phyloP scores from a whole-genome alignment of 495 filamentous ascomycete genomes.

The Penicillium cinerascens region DNA sequence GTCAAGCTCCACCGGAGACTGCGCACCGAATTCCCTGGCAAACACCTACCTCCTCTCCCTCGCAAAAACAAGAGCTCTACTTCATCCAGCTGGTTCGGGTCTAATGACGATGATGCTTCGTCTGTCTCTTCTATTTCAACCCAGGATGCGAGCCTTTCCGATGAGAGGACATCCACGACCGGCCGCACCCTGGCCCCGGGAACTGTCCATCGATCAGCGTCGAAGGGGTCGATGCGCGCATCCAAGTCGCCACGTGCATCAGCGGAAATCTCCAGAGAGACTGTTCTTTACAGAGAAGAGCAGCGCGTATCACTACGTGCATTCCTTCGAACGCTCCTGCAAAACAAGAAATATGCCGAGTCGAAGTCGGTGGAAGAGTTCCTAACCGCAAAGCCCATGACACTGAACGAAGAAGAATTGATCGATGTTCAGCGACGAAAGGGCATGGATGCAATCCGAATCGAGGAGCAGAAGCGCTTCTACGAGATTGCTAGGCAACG shows the following conservation, averaged over 20 bases:
- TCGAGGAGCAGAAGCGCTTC: conserved; percentile 89
- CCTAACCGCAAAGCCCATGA: conserved; percentile 63
- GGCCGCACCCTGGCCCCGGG: conserved; percentile 24
- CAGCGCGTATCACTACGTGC: conserved; percentile 90
- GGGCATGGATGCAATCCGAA: conserved; percentile 77
- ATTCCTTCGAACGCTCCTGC: conserved; percentile 77
- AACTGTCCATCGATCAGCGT: conserved; percentile 34
- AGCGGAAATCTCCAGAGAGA: conserved; percentile 33
- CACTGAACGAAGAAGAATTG: conserved; percentile 73
- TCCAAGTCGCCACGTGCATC: conserved; percentile 50
- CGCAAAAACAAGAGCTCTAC: conserved; percentile 82
- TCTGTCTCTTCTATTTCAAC: conserved; percentile 79
- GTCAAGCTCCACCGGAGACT: conserved; percentile 71
- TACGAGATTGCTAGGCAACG: conserved; percentile 92
- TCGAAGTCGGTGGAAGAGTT: conserved; percentile 82
- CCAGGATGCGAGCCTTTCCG: conserved; percentile 34
- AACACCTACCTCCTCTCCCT: conserved; percentile 80
- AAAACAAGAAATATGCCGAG: conserved; percentile 77
- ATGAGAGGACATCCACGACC: conserved; percentile 30
- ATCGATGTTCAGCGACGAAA: conserved; percentile 76
- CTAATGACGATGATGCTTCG: conserved; percentile 63
- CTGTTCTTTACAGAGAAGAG: conserved; percentile 78
- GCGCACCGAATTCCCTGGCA: conserved; percentile 84
- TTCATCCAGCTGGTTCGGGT: conserved; percentile 52
- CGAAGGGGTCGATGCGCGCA: conserved; percentile 36